Percentiles rank a stretch among this genome's conserved stretches.
phyloP scores from a whole-genome alignment of 2,329 filamentous ascomycete genomes.

The Lithohypha guttulata region DNA sequence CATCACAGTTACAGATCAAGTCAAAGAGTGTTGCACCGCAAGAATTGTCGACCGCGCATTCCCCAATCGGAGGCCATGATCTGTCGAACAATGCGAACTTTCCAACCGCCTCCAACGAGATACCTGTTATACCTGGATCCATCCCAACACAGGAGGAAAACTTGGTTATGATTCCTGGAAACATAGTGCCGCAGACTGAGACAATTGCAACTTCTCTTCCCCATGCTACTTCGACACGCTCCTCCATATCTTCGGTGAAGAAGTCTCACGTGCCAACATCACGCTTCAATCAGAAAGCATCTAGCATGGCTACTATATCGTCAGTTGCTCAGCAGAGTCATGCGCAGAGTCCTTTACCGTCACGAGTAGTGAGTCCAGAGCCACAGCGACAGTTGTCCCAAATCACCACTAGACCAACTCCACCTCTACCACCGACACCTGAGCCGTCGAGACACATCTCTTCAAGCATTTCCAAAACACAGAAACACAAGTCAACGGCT shows the following conservation, averaged over 20 bases:
- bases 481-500: conserved; percentile 15
- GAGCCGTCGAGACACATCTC: conserved; percentile 5
- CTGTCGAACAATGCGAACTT: no score
- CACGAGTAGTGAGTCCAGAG: background rate
- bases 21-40: conserved; percentile 1
- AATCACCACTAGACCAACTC: background rate
- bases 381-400: background rate
- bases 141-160: conserved; percentile 14
- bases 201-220: conserved; percentile 7
- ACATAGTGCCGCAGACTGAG: conserved; percentile 3
- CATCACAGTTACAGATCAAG: background rate
- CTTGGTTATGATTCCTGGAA: conserved; percentile 7
- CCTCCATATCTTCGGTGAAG: conserved; percentile 15
- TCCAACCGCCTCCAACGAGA: no score
- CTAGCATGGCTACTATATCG: background rate
- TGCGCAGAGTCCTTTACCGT: background rate
- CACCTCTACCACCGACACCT: conserved; percentile 5
- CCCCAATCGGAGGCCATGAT: background rate
- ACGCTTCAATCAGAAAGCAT: conserved; percentile 21
- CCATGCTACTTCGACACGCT: conserved; percentile 11
- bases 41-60: conserved; percentile 1
- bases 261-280: conserved; percentile 17
- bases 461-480: no score
- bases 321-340: background rate
- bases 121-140: no score